phyloP scores from a whole-genome alignment of 2,329 filamentous ascomycete genomes.

The Colletotrichum lindemuthianum region DNA sequence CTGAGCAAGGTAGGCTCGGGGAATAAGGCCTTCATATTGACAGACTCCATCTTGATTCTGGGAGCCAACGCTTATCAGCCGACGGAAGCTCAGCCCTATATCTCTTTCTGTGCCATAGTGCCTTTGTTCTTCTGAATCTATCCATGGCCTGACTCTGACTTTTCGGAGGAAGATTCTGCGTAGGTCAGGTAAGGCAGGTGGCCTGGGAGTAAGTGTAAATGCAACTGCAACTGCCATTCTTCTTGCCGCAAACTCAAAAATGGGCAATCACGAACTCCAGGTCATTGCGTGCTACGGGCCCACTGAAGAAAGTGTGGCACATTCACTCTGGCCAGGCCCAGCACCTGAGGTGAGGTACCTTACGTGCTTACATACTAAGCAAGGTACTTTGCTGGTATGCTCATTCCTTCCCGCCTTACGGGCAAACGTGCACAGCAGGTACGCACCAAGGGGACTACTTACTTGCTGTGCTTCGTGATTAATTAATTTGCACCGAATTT shows the following conservation, averaged over 20 bases:
- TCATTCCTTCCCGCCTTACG: background rate
- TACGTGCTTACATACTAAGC: background rate
- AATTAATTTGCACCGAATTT: too few species aligned
- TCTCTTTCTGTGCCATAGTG: too few species aligned
- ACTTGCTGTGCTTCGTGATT: too few species aligned
- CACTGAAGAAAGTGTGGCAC: conserved; percentile 25
- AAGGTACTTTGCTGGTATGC: background rate
- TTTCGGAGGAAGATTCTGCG: too few species aligned
- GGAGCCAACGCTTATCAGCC: too few species aligned
- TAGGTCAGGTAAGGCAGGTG: background rate
- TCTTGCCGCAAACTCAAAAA: background rate
- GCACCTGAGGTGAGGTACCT: background rate
- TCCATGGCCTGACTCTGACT: too few species aligned
- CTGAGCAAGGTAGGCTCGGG: too few species aligned
- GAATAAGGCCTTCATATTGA: too few species aligned
- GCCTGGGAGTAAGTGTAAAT: too few species aligned
- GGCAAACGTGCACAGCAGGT: conserved; percentile 3
- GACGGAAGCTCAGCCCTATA: too few species aligned
- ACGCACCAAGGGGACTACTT: background rate
- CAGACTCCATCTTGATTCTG: too few species aligned
- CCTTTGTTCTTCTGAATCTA: too few species aligned
- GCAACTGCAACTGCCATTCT: background rate
- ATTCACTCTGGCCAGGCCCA: background rate
- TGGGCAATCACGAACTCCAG: background rate
- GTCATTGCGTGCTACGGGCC: conserved; percentile 8